Base-by-base conservation (phyloP, 2,329 filamentous ascomycete genomes). In the Aspergillus quadricinctus region DNA sequence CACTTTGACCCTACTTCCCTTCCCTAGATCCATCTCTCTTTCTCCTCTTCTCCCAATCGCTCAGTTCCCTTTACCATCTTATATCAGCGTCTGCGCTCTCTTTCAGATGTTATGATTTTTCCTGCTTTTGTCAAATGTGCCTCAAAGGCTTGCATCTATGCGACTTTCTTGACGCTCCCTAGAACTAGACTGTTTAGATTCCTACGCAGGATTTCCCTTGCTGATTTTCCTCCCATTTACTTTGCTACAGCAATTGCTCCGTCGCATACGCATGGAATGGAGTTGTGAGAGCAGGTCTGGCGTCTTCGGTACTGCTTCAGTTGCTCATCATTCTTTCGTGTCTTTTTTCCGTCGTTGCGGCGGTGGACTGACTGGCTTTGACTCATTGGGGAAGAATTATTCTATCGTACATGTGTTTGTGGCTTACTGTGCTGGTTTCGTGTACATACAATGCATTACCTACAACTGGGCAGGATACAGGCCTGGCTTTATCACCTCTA, bases 241-340 rank as follows among this genome's bases (percentile, higher is more conserved):
- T 55, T 29, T 52, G 55, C 56, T 53, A 46, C 53, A 52, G 48
- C 52, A 54, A 17, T 57, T 40, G 49, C 28, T 25, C 49, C 50
- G 23, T 56, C 64, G 64, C 65, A 67, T 67, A 56, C 59, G 61
- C 65, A 68, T 68, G 57, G 45, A 61, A 57, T 57, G 67, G 66
- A 68, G 67, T 69, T 67, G 52, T 57, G 60, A 55, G 53, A 57
- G 60, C 52, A 54, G 63, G 59, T 60, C 49, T 59, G 60, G 65
- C 60, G 65, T 58, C 56, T 55, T 60, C 57, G 60, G 53, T 43
- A 62, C 52, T 55, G 60, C 40, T 53, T 49, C 37, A 43, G 51
- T 59, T 43, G 55, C 48, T 8, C 48, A 21, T 54, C 48, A 45
- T 51, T 27, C 31, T 23, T 52, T 19, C 40, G 55, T 59, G 56